These are phyloP conservation scores for Holtermannia corniformis DNA, from an alignment of 768 basidiomycete genomes.

Conservation along the genomic window DNA sequence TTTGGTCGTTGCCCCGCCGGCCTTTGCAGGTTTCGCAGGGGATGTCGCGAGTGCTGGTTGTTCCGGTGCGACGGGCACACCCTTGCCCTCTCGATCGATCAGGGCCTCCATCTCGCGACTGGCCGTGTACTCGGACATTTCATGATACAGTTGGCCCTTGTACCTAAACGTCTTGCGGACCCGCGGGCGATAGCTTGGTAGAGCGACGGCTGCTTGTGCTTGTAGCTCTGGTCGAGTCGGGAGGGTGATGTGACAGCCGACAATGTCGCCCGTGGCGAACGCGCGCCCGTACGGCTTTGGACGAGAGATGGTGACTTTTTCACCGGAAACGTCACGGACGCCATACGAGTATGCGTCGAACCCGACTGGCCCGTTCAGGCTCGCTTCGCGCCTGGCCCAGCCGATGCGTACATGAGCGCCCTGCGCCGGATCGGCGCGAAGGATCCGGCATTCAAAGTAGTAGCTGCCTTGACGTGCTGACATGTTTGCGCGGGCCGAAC, in stretches of 20 bases:
- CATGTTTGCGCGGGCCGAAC: conserved; percentile 80
- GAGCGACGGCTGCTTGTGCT: conserved; percentile 69
- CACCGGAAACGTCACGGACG: conserved; percentile 80
- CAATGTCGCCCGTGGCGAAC: conserved; percentile 72
- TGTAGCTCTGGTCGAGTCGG: conserved; percentile 46
- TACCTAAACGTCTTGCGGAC: conserved; percentile 89
- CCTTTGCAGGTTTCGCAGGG: conserved; percentile 47
- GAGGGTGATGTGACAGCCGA: conserved; percentile 88
- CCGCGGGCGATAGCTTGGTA: no score
- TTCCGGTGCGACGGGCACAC: conserved; percentile 29
- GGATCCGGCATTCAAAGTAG: conserved; percentile 85
- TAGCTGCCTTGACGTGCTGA: conserved; percentile 80
- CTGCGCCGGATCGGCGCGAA: conserved; percentile 49
- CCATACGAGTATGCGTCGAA: conserved; percentile 91
- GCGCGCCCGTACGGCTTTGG: conserved; percentile 56
- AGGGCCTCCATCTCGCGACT: conserved; percentile 87
- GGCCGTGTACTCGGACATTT: conserved; percentile 76
- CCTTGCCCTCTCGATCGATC: conserved; percentile 53
- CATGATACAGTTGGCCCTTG: conserved; percentile 96
- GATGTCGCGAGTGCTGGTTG: conserved; percentile 2
- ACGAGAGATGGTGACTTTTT: conserved; percentile 76
- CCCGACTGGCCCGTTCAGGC: conserved; percentile 86
- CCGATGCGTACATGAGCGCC: conserved; percentile 74
- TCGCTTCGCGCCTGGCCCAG: conserved; percentile 83
- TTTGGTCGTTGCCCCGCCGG: conserved; percentile 9